Evolutionary conservation across 768 basidiomycete genomes (phyloP), one percentile per base, ranked within the genome.

Genomic region (Daedaleopsis sinensis): DNA sequence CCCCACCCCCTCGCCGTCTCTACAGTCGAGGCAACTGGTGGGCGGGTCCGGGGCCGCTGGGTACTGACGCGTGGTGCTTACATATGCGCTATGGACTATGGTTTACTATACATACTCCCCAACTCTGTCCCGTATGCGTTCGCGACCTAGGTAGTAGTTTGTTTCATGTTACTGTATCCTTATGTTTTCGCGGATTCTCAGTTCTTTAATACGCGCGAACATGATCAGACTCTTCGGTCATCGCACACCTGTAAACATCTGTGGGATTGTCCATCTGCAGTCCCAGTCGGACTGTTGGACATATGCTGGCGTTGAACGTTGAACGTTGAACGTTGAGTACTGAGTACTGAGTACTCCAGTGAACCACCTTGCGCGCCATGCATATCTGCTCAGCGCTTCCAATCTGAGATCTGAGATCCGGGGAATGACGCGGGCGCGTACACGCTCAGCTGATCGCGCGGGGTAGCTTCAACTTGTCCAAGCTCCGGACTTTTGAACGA

Each of bases 21-120:
- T 75, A 49, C 74, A 75, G 67, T 66, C 73, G 44, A 69, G 73
- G 27, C 73, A 73, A 51, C 64, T 70, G 24, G 72, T 75, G 4
- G 69, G 72, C 15, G 65, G 70, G 38, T 72, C 74, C 32, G 71
- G 69, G 12, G 68, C 68, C 23, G 70, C 66, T 24, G 62, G 62
- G 2, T 64, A 64, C 21, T 64, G 58, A 64, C 44, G 38, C 24
- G 24, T 35, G 44, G 10, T 18, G 39, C 18, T 35, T 46, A n/a
- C n/a, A n/a, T n/a, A 43, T 55, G 54, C 42, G 42, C 53, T 54
- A 42, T 18, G 39, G 39, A 18, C 36, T 36, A 46, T 55, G 52
- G 27, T 44, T 15, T 39, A 24, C 35, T 55, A 55, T 32, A 19
- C 39, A 55, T 32, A 19, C 39, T 36, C 39, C 62, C 52, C 62